phyloP scores from a whole-genome alignment of 495 filamentous ascomycete species.

The Penicillium desertorum region DNA sequence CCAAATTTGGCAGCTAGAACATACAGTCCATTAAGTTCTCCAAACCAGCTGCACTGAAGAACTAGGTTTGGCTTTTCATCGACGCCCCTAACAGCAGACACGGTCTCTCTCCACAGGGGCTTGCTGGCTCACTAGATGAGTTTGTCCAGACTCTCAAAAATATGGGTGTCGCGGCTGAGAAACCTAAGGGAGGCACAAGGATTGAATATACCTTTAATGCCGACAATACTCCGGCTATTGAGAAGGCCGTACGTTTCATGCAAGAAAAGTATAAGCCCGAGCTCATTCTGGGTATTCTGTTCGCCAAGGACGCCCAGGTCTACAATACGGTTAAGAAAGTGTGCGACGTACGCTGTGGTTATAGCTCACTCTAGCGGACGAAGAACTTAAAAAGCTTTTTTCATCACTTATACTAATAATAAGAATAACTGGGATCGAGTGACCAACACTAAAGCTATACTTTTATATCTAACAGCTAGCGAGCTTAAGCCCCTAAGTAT shows the following conservation, averaged over 20 bases:
- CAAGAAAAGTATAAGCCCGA: constrained; percentile 34
- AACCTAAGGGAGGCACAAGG: too few relatives aligned
- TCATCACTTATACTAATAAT: too few relatives aligned
- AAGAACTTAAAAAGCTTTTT: too few relatives aligned
- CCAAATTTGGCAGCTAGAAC: constrained; percentile 53
- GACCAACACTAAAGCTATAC: too few relatives aligned
- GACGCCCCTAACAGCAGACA: not conserved
- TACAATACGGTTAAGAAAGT: constrained; percentile 69
- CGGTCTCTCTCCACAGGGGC: too few relatives aligned
- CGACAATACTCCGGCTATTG: constrained; percentile 18
- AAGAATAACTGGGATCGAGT: too few relatives aligned
- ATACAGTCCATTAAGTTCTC: constrained; percentile 49
- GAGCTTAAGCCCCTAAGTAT: too few relatives aligned
- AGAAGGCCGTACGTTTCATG: constrained; percentile 32
- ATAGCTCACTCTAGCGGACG: too few relatives aligned
- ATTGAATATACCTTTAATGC: too few relatives aligned
- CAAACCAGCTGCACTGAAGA: constrained; percentile 27
- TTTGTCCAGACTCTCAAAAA: constrained; percentile 10
- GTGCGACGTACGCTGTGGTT: constrained; percentile 62
- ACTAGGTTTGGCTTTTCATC: constrained; percentile 42
- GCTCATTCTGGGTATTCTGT: constrained; percentile 66
- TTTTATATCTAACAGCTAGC: too few relatives aligned
- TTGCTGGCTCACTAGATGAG: not conserved
- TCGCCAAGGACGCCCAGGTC: constrained; percentile 42
- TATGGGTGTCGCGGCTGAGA: too few relatives aligned